These are phyloP conservation scores for Malus orientalis DNA, from an alignment of 306 rosid genomes.

Conservation along the genomic window DNA sequence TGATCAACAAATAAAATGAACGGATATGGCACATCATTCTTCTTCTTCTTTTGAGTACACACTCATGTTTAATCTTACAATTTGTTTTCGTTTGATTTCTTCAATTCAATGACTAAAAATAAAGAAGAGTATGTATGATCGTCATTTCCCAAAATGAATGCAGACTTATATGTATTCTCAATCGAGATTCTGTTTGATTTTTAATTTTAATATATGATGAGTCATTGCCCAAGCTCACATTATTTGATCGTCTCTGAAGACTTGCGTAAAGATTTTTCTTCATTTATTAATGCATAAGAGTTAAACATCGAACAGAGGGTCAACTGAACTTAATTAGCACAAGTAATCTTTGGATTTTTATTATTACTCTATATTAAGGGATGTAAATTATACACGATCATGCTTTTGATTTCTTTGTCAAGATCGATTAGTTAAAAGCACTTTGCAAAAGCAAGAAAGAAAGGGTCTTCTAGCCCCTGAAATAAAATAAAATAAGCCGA, in stretches of 20 bases:
- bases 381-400: neutral
- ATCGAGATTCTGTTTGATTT: neutral
- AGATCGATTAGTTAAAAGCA: neutral
- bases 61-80: no score
- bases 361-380: neutral
- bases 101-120: neutral
- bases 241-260: neutral
- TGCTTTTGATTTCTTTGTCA: neutral
- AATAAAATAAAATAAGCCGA: neutral
- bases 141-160: no score
- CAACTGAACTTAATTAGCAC: neutral
- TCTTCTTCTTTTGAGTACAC: no score
- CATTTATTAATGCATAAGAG: neutral
- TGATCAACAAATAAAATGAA: no score
- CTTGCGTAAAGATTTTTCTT: neutral
- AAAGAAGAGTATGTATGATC: no score
- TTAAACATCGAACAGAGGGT: neutral
- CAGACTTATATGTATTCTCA: neutral
- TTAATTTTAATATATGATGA: neutral
- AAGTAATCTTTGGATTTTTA: neutral
- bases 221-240: neutral
- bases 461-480: neutral
- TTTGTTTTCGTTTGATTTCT: no score
- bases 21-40: neutral
- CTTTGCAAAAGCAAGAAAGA: neutral